phyloP scores from a whole-genome alignment of 257 asterid genomes.

The Solanum sejunctum region DNA sequence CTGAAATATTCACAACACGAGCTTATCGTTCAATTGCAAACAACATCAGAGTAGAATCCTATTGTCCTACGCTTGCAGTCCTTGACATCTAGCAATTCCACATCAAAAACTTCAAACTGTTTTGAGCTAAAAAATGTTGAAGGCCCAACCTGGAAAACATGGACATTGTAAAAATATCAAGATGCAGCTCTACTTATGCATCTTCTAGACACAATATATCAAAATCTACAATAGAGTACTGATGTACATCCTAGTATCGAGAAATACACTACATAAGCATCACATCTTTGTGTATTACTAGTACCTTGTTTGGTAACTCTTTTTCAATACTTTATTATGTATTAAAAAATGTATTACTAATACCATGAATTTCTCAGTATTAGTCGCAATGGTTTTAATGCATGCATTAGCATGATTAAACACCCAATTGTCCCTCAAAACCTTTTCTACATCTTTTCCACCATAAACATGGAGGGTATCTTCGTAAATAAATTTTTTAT shows the following conservation, averaged over 20 bases:
- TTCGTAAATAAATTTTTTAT: too few relatives aligned
- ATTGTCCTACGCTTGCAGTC: constrained; percentile 89
- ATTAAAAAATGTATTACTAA: too few relatives aligned
- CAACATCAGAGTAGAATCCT: constrained; percentile 91
- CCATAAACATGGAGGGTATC: too few relatives aligned
- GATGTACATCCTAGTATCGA: neutral
- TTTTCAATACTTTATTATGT: too few relatives aligned
- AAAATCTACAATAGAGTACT: neutral
- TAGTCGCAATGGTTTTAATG: too few relatives aligned
- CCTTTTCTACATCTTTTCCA: too few relatives aligned
- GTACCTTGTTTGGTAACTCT: too few relatives aligned
- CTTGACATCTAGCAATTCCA: constrained; percentile 71
- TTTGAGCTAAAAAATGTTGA: constrained; percentile 91
- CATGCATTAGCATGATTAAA: too few relatives aligned
- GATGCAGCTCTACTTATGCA: neutral
- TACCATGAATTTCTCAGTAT: too few relatives aligned
- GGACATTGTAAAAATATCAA: neutral
- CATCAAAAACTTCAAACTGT: constrained; percentile 84
- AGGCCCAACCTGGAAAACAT: constrained; percentile 73
- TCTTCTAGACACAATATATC: neutral
- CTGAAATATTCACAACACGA: neutral
- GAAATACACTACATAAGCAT: neutral
- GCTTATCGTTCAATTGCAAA: constrained; percentile 38
- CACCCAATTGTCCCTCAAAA: too few relatives aligned
- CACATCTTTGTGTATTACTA: too few relatives aligned